These are phyloP conservation scores for Apophysomyces variabilis DNA, from an alignment of 371 early-diverging fungal genomes.

Conservation along the genomic window DNA sequence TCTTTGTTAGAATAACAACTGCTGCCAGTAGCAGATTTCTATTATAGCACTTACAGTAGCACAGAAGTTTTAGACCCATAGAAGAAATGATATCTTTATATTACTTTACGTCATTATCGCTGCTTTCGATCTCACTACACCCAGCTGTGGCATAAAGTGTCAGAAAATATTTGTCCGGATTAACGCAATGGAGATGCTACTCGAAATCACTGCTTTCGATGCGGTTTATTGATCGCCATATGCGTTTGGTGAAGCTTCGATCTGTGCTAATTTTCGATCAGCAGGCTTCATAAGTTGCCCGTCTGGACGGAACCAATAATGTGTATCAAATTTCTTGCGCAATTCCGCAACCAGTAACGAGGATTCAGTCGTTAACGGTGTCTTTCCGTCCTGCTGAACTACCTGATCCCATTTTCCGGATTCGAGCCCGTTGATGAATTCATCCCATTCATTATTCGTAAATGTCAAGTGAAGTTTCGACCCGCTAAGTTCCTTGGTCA, in stretches of 20 bases:
- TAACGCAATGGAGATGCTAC: too few relatives aligned
- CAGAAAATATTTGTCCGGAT: too few relatives aligned
- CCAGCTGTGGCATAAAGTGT: too few relatives aligned
- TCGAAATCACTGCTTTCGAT: too few relatives aligned
- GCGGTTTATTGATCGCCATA: too few relatives aligned
- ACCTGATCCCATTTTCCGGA: constrained; percentile 43
- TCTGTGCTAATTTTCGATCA: constrained; percentile 21
- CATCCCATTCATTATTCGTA: constrained; percentile 58
- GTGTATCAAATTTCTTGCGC: constrained; percentile 35
- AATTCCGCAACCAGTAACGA: constrained; percentile 39
- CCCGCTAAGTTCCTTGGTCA: constrained; percentile 56
- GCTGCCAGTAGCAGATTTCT: too few relatives aligned
- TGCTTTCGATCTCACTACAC: too few relatives aligned
- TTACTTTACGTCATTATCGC: too few relatives aligned
- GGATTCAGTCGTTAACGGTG: background rate
- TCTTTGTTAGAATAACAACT: too few relatives aligned
- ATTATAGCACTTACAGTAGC: too few relatives aligned
- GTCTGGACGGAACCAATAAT: constrained; percentile 42
- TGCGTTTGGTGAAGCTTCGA: background rate
- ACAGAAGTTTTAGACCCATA: too few relatives aligned
- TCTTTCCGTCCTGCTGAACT: constrained; percentile 18
- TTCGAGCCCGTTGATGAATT: constrained; percentile 43
- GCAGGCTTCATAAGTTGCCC: constrained; percentile 29
- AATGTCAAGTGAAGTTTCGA: constrained; percentile 55
- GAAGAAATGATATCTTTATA: too few relatives aligned